Evolutionary conservation across 2,329 filamentous ascomycete genomes (phyloP), one percentile per base, ranked within the genome.

Genomic region (Knufia fluminis): DNA sequence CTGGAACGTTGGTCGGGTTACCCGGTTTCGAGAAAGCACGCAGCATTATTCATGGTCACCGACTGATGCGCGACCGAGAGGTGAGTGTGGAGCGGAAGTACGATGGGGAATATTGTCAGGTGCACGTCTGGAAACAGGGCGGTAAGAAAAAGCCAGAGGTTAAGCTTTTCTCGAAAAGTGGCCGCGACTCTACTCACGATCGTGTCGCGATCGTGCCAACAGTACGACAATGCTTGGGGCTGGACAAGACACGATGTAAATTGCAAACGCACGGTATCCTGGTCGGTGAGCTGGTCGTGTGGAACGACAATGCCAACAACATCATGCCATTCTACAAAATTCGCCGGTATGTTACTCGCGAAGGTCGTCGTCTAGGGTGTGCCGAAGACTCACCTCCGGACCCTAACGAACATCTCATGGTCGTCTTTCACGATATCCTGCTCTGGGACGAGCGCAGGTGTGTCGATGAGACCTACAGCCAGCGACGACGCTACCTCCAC

Each of bases 141-240:
- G 68, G 68, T n/a, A 17, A 48, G 10, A 14, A 36, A 17, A 62
- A 74, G 1, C 26, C 26, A 28, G 76, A 73, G 41, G 79, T 94
- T 23, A 82, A 84, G 54, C 90, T 95, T 24, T 94, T 92, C 62
- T 94, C 88, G 8, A 95, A 95, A 63, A 92, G 87, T 59, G 86
- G 89, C 16, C 33, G 46, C 61, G 86, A 94, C 56, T 91, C 87
- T 42, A 94, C 87, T 0, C 62, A 68, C 46, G 89, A 94, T 63
- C 77, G 84, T 32, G 58, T 63, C 10, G 71, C 69, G 1, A 64
- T 92, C 19, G 79, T 85, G 46, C 73, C 75, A 1, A 75, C 74
- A 1, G 80, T 95, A 49, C 71, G 74, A 35, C 68, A 79, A 3
- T 82, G 82, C 3, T 68, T 94, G 3, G 71, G 72, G 6, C 71